Evolutionary conservation across 495 filamentous ascomycete species (phyloP), one percentile per base, ranked within the genome.

Genomic region (Hapsidospora chrysogenum): DNA sequence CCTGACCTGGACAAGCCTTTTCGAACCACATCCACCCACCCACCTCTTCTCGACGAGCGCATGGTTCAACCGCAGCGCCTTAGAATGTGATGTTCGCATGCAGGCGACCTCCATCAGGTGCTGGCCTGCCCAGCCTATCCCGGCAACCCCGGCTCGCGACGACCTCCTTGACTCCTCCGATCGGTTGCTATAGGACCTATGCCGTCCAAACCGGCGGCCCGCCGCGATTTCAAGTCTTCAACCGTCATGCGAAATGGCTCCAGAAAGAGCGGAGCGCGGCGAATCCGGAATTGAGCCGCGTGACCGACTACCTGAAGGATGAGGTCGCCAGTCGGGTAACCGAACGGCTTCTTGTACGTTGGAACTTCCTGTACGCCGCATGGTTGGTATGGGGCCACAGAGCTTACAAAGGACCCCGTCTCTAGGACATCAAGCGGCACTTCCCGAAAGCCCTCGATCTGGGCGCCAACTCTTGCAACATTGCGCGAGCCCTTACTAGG

Each of bases 381-480:
- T 26, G n/a, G 23, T n/a, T 26, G 23, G 7, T 7, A 26, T 7
- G 7, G 23, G 23, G 23, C 7, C 23, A 26, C 7, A n/a, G 23
- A 26, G 7, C 7, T 26, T n/a, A 26, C 7, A n/a, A 3, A 10
- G 2, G 9, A 19, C 3, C 5, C 27, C n/a, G n/a, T n/a, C n/a
- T n/a, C n/a, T n/a, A 92, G 80, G 84, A 95, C 47, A 86, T 96
- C 58, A 92, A 92, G 44, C 82, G 92, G 17, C 60, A 71, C 22
- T 89, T 92, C 51, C 74, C 78, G 17, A 59, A 72, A 32, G 82
- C 86, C 29, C 83, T 99, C 44, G 92, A 99, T 54, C 74, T 95
- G 17, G 92, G 89, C 40, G 86, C 92, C 41, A 93, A 95, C 53
- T 75, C 85, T 38, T 94, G 86, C 66, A 89, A 94, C 60, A 80